A percentile compares a stretch with the other conserved stretches of the same genome.
phyloP scores from a whole-genome alignment of 129 eudicot species.

The Flaveria robusta region DNA sequence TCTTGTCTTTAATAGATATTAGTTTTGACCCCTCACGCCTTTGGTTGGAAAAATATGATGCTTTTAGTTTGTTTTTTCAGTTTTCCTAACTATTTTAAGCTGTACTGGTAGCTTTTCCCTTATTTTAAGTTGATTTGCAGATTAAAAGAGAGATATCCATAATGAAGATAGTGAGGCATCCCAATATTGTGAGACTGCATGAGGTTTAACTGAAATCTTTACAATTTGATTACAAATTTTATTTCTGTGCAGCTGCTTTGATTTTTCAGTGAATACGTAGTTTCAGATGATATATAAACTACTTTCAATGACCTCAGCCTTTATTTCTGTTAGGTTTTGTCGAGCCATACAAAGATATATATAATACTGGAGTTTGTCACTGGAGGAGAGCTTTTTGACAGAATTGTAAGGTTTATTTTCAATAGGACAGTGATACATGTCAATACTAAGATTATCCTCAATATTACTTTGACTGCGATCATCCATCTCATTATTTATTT shows the following conservation, averaged over 20 bases:
- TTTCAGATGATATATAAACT: background rate
- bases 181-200: conserved; percentile 81
- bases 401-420: conserved; percentile 67
- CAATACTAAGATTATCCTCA: background rate
- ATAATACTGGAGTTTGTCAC: conserved; percentile 85
- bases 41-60: conserved; percentile 15
- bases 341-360: conserved; percentile 81
- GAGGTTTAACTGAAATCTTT: conserved; percentile 54
- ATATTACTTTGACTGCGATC: background rate
- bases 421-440: conserved; percentile 22
- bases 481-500: conserved; percentile 1
- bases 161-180: conserved; percentile 99
- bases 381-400: conserved; percentile 97
- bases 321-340: conserved; percentile 63
- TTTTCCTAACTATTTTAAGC: conserved; percentile 3
- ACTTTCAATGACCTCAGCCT: conserved; percentile 8
- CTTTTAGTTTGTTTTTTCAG: background rate
- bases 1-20: background rate
- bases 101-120: conserved; percentile 22
- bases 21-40: background rate
- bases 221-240: conserved; percentile 4
- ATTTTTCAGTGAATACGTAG: background rate
- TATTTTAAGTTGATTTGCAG: conserved; percentile 54
- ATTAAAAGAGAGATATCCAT: conserved; percentile 95
- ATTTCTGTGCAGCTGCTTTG: conserved; percentile 9